A percentile compares a stretch with the other conserved stretches of the same genome.
Evolutionary conservation across 495 filamentous ascomycete genomes (phyloP).

Genomic region (Hypoxylon cercidicola): DNA sequence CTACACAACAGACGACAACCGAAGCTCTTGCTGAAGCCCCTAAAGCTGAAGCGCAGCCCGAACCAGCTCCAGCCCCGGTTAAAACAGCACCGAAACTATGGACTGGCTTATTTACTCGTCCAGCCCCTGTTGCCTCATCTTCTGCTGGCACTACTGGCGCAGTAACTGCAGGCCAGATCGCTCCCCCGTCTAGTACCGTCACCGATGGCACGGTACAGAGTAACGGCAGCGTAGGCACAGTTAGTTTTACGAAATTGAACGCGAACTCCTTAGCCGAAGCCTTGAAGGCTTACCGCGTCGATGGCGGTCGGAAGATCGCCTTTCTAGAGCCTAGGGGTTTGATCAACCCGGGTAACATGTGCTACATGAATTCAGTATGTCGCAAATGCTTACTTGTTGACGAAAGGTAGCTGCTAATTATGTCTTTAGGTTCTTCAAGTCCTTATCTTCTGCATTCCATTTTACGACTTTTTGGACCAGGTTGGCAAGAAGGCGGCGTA

Average conservation of each 20-base stretch:
- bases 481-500: constrained; percentile 83
- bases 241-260: constrained; percentile 63
- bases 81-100: constrained; percentile 73
- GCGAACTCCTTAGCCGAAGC: constrained; percentile 76
- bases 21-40: constrained; percentile 35
- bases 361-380: constrained; percentile 99
- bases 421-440: constrained; percentile 83
- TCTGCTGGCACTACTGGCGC: constrained; percentile 40
- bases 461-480: constrained; percentile 92
- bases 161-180: constrained; percentile 35
- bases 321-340: constrained; percentile 96
- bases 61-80: constrained; percentile 51
- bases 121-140: constrained; percentile 49
- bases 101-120: constrained; percentile 76
- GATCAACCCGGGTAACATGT: constrained; percentile 98
- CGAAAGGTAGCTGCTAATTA: constrained; percentile 10
- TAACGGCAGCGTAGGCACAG: constrained; percentile 41
- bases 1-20: constrained; percentile 50
- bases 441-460: constrained; percentile 89
- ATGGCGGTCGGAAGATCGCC: constrained; percentile 70
- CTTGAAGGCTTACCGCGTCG: constrained; percentile 71
- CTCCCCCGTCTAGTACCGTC: constrained; percentile 13
- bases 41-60: constrained; percentile 46
- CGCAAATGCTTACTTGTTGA: not conserved
- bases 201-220: constrained; percentile 11